Evolutionary conservation across 768 basidiomycete genomes (phyloP).

Genomic region (Collybiopsis luxurians): DNA sequence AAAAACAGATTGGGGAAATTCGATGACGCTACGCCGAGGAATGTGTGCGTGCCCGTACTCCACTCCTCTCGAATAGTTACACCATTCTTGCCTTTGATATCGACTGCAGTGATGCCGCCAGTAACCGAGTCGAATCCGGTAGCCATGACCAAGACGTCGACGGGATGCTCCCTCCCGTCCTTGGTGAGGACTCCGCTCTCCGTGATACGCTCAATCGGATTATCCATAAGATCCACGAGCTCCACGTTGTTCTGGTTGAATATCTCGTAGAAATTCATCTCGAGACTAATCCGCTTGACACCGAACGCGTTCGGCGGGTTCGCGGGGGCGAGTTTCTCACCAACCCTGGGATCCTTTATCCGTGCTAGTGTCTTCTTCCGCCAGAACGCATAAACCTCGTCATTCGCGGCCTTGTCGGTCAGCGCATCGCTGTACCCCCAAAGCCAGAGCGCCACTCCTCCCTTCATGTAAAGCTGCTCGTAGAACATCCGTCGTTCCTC

Average conservation of each 20-base stretch:
- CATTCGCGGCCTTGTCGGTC: slow-evolving; percentile 4
- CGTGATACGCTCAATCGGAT: slow-evolving; percentile 4
- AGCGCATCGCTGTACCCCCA: not conserved
- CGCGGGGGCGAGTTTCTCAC: slow-evolving; percentile 12
- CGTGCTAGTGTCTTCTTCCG: slow-evolving; percentile 9
- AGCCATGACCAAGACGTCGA: slow-evolving; percentile 10
- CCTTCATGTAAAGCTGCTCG: not conserved
- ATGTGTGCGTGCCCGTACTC: slow-evolving; percentile 10
- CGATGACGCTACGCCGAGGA: slow-evolving; percentile 13
- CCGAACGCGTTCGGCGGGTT: slow-evolving; percentile 10
- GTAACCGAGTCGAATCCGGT: slow-evolving; percentile 16
- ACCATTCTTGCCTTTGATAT: slow-evolving; percentile 16
- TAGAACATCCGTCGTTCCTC: slow-evolving; percentile 3
- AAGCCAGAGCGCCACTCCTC: slow-evolving; percentile 4
- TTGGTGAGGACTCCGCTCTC: not conserved
- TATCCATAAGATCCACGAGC: not conserved
- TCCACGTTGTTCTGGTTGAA: slow-evolving; percentile 8
- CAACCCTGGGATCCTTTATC: slow-evolving; percentile 9
- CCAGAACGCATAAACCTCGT: slow-evolving; percentile 13
- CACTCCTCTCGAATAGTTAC: slow-evolving; percentile 14
- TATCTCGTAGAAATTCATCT: slow-evolving; percentile 9
- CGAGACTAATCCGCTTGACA: slow-evolving; percentile 11
- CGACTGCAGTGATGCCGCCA: slow-evolving; percentile 13
- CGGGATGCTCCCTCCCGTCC: slow-evolving; percentile 3
- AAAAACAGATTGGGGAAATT: slow-evolving; percentile 18